These are phyloP conservation scores for Aurinia saxatilis DNA, from an alignment of 345 rosid genomes.

Conservation along the genomic window DNA sequence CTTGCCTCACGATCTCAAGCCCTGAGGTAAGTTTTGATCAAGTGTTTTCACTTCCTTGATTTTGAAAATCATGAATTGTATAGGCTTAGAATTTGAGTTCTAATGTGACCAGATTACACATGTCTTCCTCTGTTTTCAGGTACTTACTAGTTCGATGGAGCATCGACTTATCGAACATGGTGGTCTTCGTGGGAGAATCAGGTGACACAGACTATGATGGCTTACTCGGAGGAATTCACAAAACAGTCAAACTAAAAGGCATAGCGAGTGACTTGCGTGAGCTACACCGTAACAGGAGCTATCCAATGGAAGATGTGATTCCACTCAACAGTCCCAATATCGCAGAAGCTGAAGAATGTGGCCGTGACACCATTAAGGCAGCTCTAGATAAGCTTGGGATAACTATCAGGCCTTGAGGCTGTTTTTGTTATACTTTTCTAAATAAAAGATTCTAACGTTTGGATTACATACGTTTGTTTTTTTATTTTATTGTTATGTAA, in stretches of 20 bases:
- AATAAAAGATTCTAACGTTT: too few relatives aligned
- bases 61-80: too few relatives aligned
- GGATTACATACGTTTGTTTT: too few relatives aligned
- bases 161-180: slow-evolving; percentile 39
- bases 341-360: slow-evolving; percentile 27
- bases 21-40: too few relatives aligned
- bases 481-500: too few relatives aligned
- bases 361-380: slow-evolving; percentile 22
- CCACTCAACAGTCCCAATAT: slow-evolving; percentile 40
- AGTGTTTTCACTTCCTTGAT: too few relatives aligned
- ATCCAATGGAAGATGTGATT: slow-evolving; percentile 52
- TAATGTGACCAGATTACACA: neutral
- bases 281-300: slow-evolving; percentile 46
- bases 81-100: neutral
- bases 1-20: slow-evolving; percentile 74
- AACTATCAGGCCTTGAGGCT: too few relatives aligned
- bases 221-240: slow-evolving; percentile 54
- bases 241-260: slow-evolving; percentile 40
- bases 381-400: slow-evolving; percentile 44
- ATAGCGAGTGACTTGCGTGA: slow-evolving; percentile 34
- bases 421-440: too few relatives aligned
- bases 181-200: slow-evolving; percentile 52
- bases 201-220: slow-evolving; percentile 74
- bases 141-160: slow-evolving; percentile 64
- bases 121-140: slow-evolving; percentile 27